Conservation (phyloP, 2,329 filamentous ascomycete species). For the Colletotrichum lupini region DNA sequence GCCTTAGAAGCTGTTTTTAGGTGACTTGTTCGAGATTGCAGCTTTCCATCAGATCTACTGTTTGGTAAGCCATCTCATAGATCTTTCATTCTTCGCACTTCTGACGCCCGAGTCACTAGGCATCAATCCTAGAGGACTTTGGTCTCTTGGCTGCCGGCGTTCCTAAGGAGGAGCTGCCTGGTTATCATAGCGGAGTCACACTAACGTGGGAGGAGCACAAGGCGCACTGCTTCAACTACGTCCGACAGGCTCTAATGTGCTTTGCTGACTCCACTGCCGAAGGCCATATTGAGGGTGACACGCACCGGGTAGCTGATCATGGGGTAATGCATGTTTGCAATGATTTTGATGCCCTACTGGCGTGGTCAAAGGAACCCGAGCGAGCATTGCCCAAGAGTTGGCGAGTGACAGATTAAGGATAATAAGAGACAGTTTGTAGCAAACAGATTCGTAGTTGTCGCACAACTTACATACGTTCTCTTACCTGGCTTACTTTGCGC, state of each 20-base stretch:
- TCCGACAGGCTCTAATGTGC: not conserved
- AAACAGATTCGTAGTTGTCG: too few species aligned
- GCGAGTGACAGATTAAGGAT: not conserved
- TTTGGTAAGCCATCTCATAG: not conserved
- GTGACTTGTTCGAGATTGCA: not conserved
- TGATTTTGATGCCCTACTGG: not conserved
- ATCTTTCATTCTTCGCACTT: too few species aligned
- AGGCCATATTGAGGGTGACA: not conserved
- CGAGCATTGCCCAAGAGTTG: not conserved
- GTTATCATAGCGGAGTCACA: not conserved
- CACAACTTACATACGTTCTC: too few species aligned
- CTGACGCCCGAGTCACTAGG: not conserved
- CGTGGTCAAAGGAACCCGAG: not conserved
- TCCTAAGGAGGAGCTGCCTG: not conserved
- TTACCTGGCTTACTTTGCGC: too few species aligned
- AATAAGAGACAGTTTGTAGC: not conserved
- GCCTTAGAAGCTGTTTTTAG: not conserved
- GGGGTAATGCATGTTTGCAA: conserved; percentile 1
- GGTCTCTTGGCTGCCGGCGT: not conserved
- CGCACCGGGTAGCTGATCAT: not conserved
- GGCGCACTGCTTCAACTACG: conserved; percentile 6
- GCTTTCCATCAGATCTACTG: not conserved
- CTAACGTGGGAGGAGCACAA: not conserved
- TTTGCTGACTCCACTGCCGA: conserved; percentile 1
- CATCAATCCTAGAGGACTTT: not conserved